A percentile compares a stretch with the other conserved stretches of the same genome.
These are phyloP conservation scores for Ogataea nonfermentans DNA, from an alignment of 805 yeast genomes.

Conservation along the genomic window DNA sequence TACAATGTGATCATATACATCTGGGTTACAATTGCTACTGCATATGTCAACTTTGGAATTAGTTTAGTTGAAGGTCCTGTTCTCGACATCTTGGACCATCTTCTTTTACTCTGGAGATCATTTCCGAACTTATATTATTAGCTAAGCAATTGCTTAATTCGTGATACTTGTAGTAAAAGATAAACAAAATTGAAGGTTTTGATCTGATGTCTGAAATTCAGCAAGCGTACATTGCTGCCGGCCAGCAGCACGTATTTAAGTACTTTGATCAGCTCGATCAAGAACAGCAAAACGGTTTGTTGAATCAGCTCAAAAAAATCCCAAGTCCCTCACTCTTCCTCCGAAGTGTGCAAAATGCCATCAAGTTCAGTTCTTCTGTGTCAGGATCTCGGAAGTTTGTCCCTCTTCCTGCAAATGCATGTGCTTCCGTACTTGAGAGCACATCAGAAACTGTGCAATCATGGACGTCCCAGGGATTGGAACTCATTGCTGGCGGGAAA, in stretches of 20 bases:
- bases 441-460: conserved; percentile 29
- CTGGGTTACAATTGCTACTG: too few species aligned
- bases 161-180: conserved; percentile 4
- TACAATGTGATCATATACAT: too few species aligned
- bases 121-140: too few species aligned
- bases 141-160: too few species aligned
- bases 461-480: conserved; percentile 50
- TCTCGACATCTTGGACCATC: too few species aligned
- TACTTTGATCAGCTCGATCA: conserved; percentile 41
- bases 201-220: conserved; percentile 1
- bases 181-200: conserved; percentile 3
- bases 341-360: conserved; percentile 44
- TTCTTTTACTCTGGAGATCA: too few species aligned
- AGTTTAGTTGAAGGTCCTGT: too few species aligned
- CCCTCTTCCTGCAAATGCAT: conserved; percentile 56
- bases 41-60: too few species aligned
- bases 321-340: conserved; percentile 42
- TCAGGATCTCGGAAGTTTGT: conserved; percentile 32
- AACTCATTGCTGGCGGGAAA: conserved; percentile 64
- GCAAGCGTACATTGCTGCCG: conserved; percentile 40
- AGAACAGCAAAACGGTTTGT: conserved; percentile 36
- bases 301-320: conserved; percentile 42
- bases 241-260: conserved; percentile 53
- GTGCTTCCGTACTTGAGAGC: conserved; percentile 44
- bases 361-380: conserved; percentile 34